phyloP scores from a whole-genome alignment of 2,329 filamentous ascomycete species.

The Fusarium guadeloupense region DNA sequence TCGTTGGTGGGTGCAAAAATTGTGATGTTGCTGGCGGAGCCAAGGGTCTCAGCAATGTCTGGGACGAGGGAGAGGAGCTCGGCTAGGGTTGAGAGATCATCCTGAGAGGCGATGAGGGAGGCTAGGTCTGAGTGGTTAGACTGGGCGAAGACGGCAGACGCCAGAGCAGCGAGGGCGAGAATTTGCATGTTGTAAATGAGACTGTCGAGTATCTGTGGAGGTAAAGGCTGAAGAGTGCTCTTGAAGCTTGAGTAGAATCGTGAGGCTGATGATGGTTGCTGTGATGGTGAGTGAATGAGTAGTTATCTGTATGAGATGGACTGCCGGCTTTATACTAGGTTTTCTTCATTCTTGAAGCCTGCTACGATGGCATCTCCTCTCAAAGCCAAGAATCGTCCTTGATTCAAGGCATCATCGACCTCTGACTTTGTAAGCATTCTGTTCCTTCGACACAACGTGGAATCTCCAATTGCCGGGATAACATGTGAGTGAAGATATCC shows the following conservation, averaged over 20 bases:
- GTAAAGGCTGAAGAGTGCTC: neutral
- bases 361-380: neutral
- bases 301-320: neutral
- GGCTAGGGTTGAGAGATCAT: conserved; percentile 27
- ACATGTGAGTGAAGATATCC: neutral
- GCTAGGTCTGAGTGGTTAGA: conserved; percentile 12
- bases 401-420: conserved; percentile 28
- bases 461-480: conserved; percentile 2
- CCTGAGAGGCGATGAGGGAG: conserved; percentile 26
- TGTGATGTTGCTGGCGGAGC: conserved; percentile 46
- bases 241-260: neutral
- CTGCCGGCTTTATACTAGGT: conserved; percentile 19
- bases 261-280: conserved; percentile 10
- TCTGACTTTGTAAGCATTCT: neutral
- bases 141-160: conserved; percentile 23
- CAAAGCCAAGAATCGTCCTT: neutral
- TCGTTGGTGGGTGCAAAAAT: conserved; percentile 50
- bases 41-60: conserved; percentile 45
- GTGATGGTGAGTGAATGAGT: neutral
- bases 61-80: conserved; percentile 32
- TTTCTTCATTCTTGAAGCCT: neutral
- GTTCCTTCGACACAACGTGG: neutral
- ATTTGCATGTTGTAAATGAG: conserved; percentile 19
- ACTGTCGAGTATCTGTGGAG: too few relatives aligned
- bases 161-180: conserved; percentile 25